Conservation (phyloP, 116 monocot genomes). For the Dioscorea cayenensis region DNA sequence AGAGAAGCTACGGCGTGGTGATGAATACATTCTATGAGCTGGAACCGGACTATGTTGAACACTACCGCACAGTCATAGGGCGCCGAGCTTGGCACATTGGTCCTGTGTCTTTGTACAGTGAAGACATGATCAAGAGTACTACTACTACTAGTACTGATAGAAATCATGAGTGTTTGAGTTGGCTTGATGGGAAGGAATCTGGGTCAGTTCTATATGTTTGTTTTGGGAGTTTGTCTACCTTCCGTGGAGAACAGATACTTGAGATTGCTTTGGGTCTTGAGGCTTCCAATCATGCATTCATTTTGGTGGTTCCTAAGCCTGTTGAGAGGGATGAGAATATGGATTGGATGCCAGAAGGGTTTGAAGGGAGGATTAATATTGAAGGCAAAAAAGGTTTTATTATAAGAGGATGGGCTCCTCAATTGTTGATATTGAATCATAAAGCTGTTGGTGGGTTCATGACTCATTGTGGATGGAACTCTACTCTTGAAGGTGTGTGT, state of each 20-base stretch:
- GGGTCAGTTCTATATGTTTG: conserved; percentile 33
- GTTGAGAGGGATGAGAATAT: background rate
- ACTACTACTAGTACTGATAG: too few species aligned
- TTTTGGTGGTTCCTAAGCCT: conserved; percentile 10
- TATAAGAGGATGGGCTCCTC: conserved; percentile 37
- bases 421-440: conserved; percentile 22
- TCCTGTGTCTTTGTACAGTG: conserved; percentile 1
- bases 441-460: conserved; percentile 28
- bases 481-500: conserved; percentile 6
- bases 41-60: conserved; percentile 13
- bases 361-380: conserved; percentile 4
- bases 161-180: conserved; percentile 6
- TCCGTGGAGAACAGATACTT: conserved; percentile 11
- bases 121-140: background rate
- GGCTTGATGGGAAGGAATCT: conserved; percentile 20
- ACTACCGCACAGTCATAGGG: background rate
- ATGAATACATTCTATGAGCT: conserved; percentile 14
- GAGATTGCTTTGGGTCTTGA: conserved; percentile 31
- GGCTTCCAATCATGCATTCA: conserved; percentile 6
- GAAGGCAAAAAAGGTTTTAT: conserved; percentile 14
- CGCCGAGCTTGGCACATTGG: background rate
- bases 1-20: background rate
- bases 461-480: conserved; percentile 73
- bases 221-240: conserved; percentile 33
- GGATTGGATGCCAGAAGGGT: conserved; percentile 21